Evolutionary conservation across 345 rosid genomes (phyloP), one percentile per base, ranked within the genome.

Genomic region (Carallia pectinifolia): DNA sequence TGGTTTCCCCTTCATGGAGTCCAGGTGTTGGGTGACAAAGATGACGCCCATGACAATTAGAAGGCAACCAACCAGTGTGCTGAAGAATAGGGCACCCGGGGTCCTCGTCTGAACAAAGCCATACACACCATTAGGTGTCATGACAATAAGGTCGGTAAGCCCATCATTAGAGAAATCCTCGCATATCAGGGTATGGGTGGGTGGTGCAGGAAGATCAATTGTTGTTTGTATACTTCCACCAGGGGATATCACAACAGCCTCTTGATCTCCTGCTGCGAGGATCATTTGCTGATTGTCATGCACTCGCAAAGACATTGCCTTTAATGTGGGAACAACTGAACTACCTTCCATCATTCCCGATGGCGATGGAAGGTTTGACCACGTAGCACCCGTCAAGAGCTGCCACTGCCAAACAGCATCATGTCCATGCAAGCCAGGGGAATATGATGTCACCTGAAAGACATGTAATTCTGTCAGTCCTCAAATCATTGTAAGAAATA

Each of bases 31-130:
- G 61, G 96, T 79, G 70, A 92, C 83, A 60, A 95, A 92, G 64
- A 92, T 87, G 69, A 90, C 90, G 76, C 92, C 98, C 99, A 92
- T 92, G 58, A 92, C 98, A 50, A 92, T 82, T 37, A 95, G 66
- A 70, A 95, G 92, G 80, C 98, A 90, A 60, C 97, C 99, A 3
- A 92, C 99, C 76, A 92, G 84, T 8, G 96, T 88, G 83, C 99
- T 95, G 87, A 95, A 92, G 93, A 92, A 96, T 73, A 96, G 84
- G 75, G 97, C 99, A 48, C 99, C 99, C 0, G 99, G 99, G 61
- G 90, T 96, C 78, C 98, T 90, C 29, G 95, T 89, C 78, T 96
- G 99, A 72, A 92, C 96, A 58, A 92, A 95, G 40, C 99, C 97
- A 34, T 92, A 92, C 6, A 92, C 81, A 33, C 98, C 98, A 23